phyloP scores from a whole-genome alignment of 75 land plant species.

The Cryptomeria japonica region DNA sequence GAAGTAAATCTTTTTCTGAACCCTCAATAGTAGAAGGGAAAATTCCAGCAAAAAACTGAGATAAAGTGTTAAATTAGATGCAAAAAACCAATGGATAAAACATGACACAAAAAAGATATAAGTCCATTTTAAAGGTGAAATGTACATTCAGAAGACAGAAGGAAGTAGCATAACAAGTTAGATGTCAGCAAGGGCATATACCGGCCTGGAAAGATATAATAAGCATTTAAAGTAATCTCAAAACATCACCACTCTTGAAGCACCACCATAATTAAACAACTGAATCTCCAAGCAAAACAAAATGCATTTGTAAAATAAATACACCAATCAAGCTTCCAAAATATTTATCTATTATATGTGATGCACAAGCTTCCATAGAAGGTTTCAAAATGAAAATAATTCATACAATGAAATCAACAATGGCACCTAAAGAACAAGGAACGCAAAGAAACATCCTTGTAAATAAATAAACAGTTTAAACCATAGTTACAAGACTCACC shows the following conservation, averaged over 20 bases:
- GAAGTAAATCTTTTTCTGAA: conserved; percentile 50
- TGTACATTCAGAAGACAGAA: background rate
- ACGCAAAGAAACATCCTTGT: too few relatives aligned
- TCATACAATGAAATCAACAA: background rate
- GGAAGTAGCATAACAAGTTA: background rate
- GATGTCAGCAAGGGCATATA: background rate
- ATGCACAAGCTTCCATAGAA: background rate
- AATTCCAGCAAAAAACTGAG: conserved; percentile 59
- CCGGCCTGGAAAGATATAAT: background rate
- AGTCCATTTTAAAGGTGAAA: background rate
- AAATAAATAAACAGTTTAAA: too few relatives aligned
- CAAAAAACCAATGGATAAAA: background rate
- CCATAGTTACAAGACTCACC: too few relatives aligned
- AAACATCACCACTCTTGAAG: background rate
- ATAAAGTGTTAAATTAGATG: background rate
- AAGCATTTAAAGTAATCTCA: background rate
- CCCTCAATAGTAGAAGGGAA: conserved; percentile 59
- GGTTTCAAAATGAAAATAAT: background rate
- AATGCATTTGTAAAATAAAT: background rate
- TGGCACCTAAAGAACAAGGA: background rate
- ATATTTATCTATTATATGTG: background rate
- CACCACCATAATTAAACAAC: background rate
- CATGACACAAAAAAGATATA: background rate
- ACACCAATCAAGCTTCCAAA: background rate
- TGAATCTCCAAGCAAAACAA: background rate